Evolutionary conservation across 2,329 filamentous ascomycete genomes (phyloP).

Genomic region (Mycosphaerella sp.): DNA sequence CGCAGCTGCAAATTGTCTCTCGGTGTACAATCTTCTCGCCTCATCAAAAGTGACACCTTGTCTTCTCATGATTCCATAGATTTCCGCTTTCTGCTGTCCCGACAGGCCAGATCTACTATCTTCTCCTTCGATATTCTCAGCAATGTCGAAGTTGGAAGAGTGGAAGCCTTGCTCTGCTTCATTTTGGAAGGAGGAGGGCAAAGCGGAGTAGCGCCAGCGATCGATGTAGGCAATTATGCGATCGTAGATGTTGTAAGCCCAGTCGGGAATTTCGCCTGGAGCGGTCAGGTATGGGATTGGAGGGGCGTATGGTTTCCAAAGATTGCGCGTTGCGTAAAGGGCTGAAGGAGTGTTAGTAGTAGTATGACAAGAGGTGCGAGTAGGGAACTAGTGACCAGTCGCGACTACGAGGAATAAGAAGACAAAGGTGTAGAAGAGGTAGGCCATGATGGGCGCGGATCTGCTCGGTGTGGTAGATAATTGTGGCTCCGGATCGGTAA

Average conservation of each 20-base stretch:
- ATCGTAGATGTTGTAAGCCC: conserved; percentile 48
- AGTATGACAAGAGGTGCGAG: conserved; percentile 2
- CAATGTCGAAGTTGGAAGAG: conserved; percentile 75
- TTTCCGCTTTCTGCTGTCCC: conserved; percentile 69
- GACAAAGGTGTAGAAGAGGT: conserved; percentile 71
- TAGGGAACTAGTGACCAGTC: conserved; percentile 50
- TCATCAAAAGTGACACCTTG: conserved; percentile 81
- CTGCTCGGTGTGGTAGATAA: neutral
- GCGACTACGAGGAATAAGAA: conserved; percentile 65
- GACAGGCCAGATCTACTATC: conserved; percentile 79
- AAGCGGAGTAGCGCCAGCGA: conserved; percentile 61
- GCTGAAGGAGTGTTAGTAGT: conserved; percentile 38
- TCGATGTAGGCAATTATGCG: conserved; percentile 36
- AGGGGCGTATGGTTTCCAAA: conserved; percentile 68
- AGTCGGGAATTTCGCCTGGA: conserved; percentile 44
- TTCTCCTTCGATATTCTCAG: conserved; percentile 69
- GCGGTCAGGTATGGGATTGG: conserved; percentile 48
- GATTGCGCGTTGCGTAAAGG: conserved; percentile 72
- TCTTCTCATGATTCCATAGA: conserved; percentile 86
- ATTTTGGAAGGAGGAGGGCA: conserved; percentile 66
- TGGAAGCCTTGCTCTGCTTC: conserved; percentile 86
- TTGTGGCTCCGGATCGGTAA: neutral
- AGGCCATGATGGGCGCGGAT: conserved; percentile 53
- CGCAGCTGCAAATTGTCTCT: conserved; percentile 77
- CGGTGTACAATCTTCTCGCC: conserved; percentile 77